Conservation (phyloP, 2,329 filamentous ascomycete genomes). For the Fusarium sp. region DNA sequence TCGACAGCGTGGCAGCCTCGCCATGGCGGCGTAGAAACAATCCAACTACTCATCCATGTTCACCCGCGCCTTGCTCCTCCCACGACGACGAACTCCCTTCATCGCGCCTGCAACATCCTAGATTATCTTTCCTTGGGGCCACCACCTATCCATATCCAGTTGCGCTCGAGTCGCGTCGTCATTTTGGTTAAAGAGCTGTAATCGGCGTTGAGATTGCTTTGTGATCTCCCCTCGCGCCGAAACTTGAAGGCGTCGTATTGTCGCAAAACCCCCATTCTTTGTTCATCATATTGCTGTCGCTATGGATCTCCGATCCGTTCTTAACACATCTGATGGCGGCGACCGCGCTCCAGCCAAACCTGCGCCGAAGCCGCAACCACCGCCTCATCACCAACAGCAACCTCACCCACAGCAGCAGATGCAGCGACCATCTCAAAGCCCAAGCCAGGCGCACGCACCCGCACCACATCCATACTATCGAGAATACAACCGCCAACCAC, state of each 20-base stretch:
- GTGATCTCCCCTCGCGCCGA: slow-evolving; percentile 38
- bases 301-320: slow-evolving; percentile 67
- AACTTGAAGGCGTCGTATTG: slow-evolving; percentile 29
- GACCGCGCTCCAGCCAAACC: slow-evolving; percentile 54
- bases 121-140: slow-evolving; percentile 14
- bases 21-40: slow-evolving; percentile 48
- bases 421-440: slow-evolving; percentile 57
- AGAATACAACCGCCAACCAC: slow-evolving; percentile 61
- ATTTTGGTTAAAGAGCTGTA: slow-evolving; percentile 33
- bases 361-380: slow-evolving; percentile 51
- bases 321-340: slow-evolving; percentile 65
- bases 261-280: slow-evolving; percentile 30
- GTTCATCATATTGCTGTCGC: slow-evolving; percentile 5
- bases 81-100: slow-evolving; percentile 44
- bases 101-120: slow-evolving; percentile 24
- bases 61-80: slow-evolving; percentile 47
- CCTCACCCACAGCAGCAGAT: slow-evolving; percentile 54
- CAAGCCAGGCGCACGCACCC: slow-evolving; percentile 44
- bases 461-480: slow-evolving; percentile 59
- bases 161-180: slow-evolving; percentile 42
- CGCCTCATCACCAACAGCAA: slow-evolving; percentile 51
- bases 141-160: neutral
- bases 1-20: slow-evolving; percentile 48
- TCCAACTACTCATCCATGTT: slow-evolving; percentile 47
- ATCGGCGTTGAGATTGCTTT: slow-evolving; percentile 40